Conservation (phyloP, 106 monocot species). For the Dendrobium nobile region DNA sequence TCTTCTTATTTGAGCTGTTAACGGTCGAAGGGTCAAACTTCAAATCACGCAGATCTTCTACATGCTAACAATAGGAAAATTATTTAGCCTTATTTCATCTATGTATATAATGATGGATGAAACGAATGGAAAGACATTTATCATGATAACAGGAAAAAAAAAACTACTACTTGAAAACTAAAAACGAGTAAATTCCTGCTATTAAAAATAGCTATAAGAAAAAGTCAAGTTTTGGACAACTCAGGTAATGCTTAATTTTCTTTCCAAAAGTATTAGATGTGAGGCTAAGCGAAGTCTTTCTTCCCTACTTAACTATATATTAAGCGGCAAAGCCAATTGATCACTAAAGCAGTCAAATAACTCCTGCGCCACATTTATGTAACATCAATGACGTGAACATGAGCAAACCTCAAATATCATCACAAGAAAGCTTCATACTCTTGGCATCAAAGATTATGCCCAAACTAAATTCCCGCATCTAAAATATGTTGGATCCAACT, state of each 20-base stretch:
- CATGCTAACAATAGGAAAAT: slow-evolving; percentile 31
- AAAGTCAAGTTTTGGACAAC: neutral
- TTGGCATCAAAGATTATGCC: neutral
- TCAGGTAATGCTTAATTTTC: neutral
- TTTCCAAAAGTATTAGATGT: neutral
- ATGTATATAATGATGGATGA: neutral
- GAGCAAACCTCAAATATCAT: neutral
- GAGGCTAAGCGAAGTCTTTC: neutral
- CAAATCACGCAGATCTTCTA: slow-evolving; percentile 15
- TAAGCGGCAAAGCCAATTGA: neutral
- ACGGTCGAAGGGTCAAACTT: slow-evolving; percentile 12
- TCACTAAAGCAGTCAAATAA: neutral
- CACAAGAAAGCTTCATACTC: neutral
- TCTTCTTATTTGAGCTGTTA: slow-evolving; percentile 27
- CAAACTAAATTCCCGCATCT: neutral
- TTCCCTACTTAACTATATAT: too few species aligned
- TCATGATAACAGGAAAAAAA: neutral
- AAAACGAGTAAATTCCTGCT: neutral
- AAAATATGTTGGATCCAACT: too few species aligned
- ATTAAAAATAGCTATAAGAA: neutral
- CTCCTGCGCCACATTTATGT: neutral
- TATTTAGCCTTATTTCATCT: neutral
- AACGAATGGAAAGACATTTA: neutral
- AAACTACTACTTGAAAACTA: neutral
- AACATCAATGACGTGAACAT: neutral